Evolutionary conservation across 2,329 filamentous ascomycete species (phyloP).

Genomic region (Xylariaceae sp.): DNA sequence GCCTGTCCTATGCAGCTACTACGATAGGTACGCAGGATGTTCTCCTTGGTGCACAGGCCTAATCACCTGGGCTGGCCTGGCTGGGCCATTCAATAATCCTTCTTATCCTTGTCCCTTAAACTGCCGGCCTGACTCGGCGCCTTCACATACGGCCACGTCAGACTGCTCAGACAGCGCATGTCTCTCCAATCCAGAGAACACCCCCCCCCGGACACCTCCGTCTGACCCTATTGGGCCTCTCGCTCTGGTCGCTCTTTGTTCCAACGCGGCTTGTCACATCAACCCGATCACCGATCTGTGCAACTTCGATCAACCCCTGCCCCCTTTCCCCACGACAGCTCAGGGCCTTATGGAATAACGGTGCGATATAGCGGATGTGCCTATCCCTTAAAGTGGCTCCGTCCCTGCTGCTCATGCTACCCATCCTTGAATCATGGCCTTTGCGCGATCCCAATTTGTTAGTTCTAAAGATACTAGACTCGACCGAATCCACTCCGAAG

Average conservation of each 20-base stretch:
- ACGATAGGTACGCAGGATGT: not conserved
- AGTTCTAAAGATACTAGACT: conserved; percentile 9
- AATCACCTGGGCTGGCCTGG: conserved; percentile 13
- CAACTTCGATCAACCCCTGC: conserved; percentile 17
- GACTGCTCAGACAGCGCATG: conserved; percentile 14
- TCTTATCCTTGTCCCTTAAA: conserved; percentile 8
- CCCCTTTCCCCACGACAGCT: conserved; percentile 16
- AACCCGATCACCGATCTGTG: conserved; percentile 17
- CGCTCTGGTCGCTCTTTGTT: conserved; percentile 6
- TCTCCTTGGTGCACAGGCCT: conserved; percentile 4
- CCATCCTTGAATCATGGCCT: conserved; percentile 15
- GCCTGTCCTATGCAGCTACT: too few relatives aligned
- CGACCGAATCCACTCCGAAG: conserved; percentile 5
- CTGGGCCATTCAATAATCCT: conserved; percentile 14
- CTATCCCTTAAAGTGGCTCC: conserved; percentile 10
- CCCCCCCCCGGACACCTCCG: conserved; percentile 14
- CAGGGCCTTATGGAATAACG: conserved; percentile 4
- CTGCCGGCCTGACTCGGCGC: conserved; percentile 18
- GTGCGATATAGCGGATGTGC: conserved; percentile 13
- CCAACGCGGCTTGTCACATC: conserved; percentile 15
- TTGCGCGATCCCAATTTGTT: conserved; percentile 13
- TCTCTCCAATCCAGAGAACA: conserved; percentile 13
- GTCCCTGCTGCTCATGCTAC: conserved; percentile 15
- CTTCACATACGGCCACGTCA: conserved; percentile 20
- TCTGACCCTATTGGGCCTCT: conserved; percentile 14